Evolutionary conservation across 805 yeast genomes (phyloP).

Genomic region (Deakozyma indianensis): DNA sequence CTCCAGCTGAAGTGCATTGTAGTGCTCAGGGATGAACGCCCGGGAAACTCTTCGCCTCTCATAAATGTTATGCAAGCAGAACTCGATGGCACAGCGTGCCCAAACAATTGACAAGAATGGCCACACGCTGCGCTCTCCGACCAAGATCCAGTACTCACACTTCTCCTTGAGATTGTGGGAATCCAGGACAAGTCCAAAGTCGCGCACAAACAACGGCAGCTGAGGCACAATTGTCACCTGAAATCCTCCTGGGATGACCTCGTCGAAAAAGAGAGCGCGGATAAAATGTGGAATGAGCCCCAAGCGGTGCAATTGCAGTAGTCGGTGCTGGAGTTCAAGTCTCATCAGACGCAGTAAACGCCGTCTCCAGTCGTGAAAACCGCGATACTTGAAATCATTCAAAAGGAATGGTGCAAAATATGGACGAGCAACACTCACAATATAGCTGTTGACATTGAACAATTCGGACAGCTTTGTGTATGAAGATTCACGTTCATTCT

Average conservation of each 20-base stretch:
- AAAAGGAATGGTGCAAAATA: slow-evolving; percentile 82
- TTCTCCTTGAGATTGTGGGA: slow-evolving; percentile 55
- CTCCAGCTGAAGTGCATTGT: neutral
- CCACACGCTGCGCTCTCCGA: slow-evolving; percentile 92
- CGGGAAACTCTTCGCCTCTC: slow-evolving; percentile 12
- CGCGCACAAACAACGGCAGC: slow-evolving; percentile 50
- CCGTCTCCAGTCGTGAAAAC: slow-evolving; percentile 22
- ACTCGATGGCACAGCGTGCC: slow-evolving; percentile 84
- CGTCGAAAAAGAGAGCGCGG: slow-evolving; percentile 74
- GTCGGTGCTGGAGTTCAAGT: slow-evolving; percentile 72
- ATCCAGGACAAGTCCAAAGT: slow-evolving; percentile 65
- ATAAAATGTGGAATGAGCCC: slow-evolving; percentile 60
- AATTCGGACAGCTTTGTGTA: slow-evolving; percentile 81
- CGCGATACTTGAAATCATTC: slow-evolving; percentile 62
- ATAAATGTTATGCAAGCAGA: slow-evolving; percentile 66
- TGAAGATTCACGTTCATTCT: slow-evolving; percentile 43
- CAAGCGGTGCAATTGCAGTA: slow-evolving; percentile 62
- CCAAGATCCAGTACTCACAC: slow-evolving; percentile 75
- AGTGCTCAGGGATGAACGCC: neutral
- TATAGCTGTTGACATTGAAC: slow-evolving; percentile 87
- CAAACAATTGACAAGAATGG: slow-evolving; percentile 71
- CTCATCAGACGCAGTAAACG: slow-evolving; percentile 43
- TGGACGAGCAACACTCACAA: slow-evolving; percentile 85
- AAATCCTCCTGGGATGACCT: slow-evolving; percentile 66
- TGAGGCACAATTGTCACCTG: slow-evolving; percentile 90